Evolutionary conservation across 768 basidiomycete species (phyloP), one percentile per base, ranked within the genome.

Genomic region (Hygrophorus pudorinus): DNA sequence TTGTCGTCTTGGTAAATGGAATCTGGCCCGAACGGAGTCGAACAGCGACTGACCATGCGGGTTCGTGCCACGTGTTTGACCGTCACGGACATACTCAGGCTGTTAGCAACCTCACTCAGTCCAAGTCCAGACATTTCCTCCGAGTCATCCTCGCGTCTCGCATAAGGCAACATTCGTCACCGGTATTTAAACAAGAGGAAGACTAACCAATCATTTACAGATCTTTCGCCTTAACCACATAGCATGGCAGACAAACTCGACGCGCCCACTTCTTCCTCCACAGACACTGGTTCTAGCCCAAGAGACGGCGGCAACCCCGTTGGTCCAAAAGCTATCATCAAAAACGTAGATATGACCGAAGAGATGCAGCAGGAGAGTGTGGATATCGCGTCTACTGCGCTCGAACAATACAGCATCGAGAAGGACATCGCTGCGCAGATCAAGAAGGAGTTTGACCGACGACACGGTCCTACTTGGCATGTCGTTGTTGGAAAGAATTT

Each of bases 401-500:
- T 97, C 62, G 85, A 92, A 55, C 86, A 89, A 63, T 89, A 81
- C 70, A 82, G 76, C 64, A 85, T 96, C 70, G 94, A 98, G 73
- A 97, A 96, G 67, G 94, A 98, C 64, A 91, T 97, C 59, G 94
- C 94, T 12, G 91, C 93, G 33, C 82, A 87, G 64, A 87, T 97
- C 78, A 98, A 98, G 78, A 92, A 92, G 66, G 91, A 96, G 70
- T 91, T 93, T 61, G 94, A 98, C 73, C 74, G 80, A 66, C 72
- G 84, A 64, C 82, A 90, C 54, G 89, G 90, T 18, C 80, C 88
- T 45, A 96, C 93, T 54, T 98, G 94, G 94, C 94, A 98, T 62
- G 91, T 92, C 62, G 92, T 98, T 52, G 94, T 94, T 41, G 94
- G 94, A 48, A 97, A 94, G 74, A 96, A 97, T 71, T 97, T 94